A percentile compares a stretch with the other conserved stretches of the same genome.
Conservation (phyloP, 345 rosid genomes). For the Ricinus communis region DNA sequence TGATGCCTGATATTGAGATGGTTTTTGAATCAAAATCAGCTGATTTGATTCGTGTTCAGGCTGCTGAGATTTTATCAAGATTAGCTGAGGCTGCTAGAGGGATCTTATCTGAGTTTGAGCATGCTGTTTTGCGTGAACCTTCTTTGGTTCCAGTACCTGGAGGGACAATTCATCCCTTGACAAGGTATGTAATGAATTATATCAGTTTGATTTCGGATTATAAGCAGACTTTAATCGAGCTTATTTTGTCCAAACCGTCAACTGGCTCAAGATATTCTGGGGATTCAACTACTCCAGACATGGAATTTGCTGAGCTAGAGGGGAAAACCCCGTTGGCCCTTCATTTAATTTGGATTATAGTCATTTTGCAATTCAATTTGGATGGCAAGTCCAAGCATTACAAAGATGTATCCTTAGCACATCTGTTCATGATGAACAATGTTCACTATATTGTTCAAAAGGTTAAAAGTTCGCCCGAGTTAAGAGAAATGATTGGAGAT, state of each 20-base stretch:
- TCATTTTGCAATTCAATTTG: slow-evolving; percentile 79
- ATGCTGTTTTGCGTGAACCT: slow-evolving; percentile 73
- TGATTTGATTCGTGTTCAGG: slow-evolving; percentile 60
- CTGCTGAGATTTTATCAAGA: slow-evolving; percentile 74
- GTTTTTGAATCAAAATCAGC: slow-evolving; percentile 67
- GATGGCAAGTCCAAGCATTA: slow-evolving; percentile 82
- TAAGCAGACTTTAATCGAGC: slow-evolving; percentile 67
- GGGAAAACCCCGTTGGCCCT: slow-evolving; percentile 64
- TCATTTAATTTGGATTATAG: slow-evolving; percentile 91
- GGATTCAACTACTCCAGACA: slow-evolving; percentile 68
- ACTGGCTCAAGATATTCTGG: slow-evolving; percentile 70
- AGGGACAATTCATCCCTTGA: slow-evolving; percentile 90
- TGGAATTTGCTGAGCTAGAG: slow-evolving; percentile 75
- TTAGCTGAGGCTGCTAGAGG: slow-evolving; percentile 86
- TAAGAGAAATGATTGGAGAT: slow-evolving; percentile 90
- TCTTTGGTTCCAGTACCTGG: slow-evolving; percentile 77
- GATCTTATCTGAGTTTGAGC: slow-evolving; percentile 82
- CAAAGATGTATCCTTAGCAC: slow-evolving; percentile 64
- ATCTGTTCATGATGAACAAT: slow-evolving; percentile 90
- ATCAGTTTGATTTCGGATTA: slow-evolving; percentile 89
- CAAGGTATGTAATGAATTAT: slow-evolving; percentile 97
- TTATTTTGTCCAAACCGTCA: slow-evolving; percentile 77
- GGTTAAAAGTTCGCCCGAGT: slow-evolving; percentile 73
- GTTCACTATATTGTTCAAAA: slow-evolving; percentile 88
- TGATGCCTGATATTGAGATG: slow-evolving; percentile 73